A percentile compares a stretch with the other conserved stretches of the same genome.
These are phyloP conservation scores for Seiridium unicorne DNA, from an alignment of 2,329 filamentous ascomycete genomes.

Conservation along the genomic window DNA sequence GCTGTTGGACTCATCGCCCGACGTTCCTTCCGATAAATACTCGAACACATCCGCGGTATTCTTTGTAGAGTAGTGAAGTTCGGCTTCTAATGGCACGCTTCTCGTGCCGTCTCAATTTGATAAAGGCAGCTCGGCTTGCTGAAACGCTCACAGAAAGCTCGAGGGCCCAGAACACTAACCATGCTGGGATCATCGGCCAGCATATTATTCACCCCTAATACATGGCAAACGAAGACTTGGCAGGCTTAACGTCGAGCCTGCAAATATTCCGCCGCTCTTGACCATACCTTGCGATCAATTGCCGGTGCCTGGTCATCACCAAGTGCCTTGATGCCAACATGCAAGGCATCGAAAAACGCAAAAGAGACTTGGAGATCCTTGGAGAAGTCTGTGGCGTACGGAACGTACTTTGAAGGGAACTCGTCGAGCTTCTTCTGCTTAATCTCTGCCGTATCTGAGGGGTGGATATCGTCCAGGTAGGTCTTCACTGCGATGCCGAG, in stretches of 20 bases:
- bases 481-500: constrained; percentile 79
- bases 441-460: constrained; percentile 49
- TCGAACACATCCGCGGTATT: too few species aligned
- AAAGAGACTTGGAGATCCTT: constrained; percentile 59
- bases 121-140: too few species aligned
- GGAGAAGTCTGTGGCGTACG: constrained; percentile 55
- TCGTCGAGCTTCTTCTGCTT: constrained; percentile 42
- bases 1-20: too few species aligned
- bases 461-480: constrained; percentile 70
- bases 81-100: too few species aligned
- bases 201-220: too few species aligned
- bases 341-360: constrained; percentile 57
- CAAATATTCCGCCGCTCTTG: constrained; percentile 54
- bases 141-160: too few species aligned
- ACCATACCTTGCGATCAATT: constrained; percentile 51
- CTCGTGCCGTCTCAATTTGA: too few species aligned
- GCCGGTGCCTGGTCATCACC: constrained; percentile 44
- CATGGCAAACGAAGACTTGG: not conserved
- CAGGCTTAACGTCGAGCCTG: constrained; percentile 27
- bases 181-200: too few species aligned
- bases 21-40: too few species aligned
- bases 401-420: constrained; percentile 56
- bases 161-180: too few species aligned
- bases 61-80: too few species aligned
- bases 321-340: constrained; percentile 55